These are phyloP conservation scores for Thozetella sp. DNA, from an alignment of 495 filamentous ascomycete species.

Conservation along the genomic window DNA sequence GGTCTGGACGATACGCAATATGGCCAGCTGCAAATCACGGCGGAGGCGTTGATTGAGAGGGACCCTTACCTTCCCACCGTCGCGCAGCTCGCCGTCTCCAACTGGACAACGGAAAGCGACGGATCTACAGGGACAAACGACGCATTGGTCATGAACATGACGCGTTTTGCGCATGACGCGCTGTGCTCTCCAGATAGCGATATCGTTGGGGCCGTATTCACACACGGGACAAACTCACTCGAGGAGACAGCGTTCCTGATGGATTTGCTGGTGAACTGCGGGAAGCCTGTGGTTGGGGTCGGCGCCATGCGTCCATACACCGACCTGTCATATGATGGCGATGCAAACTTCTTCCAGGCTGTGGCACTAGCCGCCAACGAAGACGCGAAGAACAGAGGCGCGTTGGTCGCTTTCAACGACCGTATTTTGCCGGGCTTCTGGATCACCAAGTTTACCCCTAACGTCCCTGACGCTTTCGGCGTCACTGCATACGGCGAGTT, in stretches of 20 bases:
- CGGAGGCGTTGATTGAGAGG: neutral
- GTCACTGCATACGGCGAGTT: neutral
- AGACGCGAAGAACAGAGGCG: neutral
- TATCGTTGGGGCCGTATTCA: neutral
- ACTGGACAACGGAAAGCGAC: neutral
- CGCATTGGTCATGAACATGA: neutral
- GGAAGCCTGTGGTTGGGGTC: neutral
- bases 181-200: neutral
- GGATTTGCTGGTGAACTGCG: neutral
- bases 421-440: neutral
- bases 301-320: conserved; percentile 1
- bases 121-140: neutral
- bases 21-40: neutral
- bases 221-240: neutral
- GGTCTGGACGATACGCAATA: neutral
- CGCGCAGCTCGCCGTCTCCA: neutral
- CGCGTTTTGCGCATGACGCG: neutral
- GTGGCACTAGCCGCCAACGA: neutral
- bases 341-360: conserved; percentile 1
- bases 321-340: neutral
- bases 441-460: neutral
- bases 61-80: neutral
- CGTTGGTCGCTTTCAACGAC: neutral
- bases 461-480: neutral
- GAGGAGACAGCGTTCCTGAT: neutral